A percentile compares a stretch with the other conserved stretches of the same genome.
phyloP scores from a whole-genome alignment of 1,284 basidiomycete species.

The Tilletiopsis washingtonensis region DNA sequence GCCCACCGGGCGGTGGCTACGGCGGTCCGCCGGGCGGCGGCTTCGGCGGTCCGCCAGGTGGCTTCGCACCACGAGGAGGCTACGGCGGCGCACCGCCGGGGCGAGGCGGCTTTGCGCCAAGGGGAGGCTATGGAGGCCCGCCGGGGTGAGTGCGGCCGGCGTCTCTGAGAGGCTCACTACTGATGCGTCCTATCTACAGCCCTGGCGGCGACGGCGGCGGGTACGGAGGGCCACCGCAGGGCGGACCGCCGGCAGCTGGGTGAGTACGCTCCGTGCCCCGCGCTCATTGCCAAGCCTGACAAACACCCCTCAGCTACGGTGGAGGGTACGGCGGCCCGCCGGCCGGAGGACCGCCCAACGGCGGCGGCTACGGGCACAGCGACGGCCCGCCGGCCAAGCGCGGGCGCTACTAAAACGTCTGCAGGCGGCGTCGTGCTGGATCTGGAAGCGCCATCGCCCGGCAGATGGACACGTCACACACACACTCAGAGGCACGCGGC shows the following conservation, averaged over 20 bases:
- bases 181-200: no score
- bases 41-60: not conserved
- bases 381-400: slow-evolving; percentile 3
- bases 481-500: no score
- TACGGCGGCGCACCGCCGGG: not conserved
- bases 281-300: not conserved
- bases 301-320: no score
- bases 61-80: not conserved
- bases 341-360: not conserved
- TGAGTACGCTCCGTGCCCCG: not conserved
- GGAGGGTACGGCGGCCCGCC: slow-evolving; percentile 1
- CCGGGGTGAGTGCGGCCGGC: not conserved
- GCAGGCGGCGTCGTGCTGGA: no score
- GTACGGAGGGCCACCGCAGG: not conserved
- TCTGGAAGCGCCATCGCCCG: no score
- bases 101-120: not conserved
- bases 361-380: not conserved
- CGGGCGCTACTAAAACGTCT: slow-evolving; percentile 1
- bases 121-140: slow-evolving; percentile 1
- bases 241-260: not conserved
- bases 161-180: no score
- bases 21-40: not conserved
- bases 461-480: no score
- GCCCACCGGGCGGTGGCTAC: slow-evolving; percentile 1
- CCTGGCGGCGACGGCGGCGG: not conserved